A percentile compares a stretch with the other conserved stretches of the same genome.
Conservation (phyloP, 495 filamentous ascomycete species). For the Annulohypoxylon bovei region DNA sequence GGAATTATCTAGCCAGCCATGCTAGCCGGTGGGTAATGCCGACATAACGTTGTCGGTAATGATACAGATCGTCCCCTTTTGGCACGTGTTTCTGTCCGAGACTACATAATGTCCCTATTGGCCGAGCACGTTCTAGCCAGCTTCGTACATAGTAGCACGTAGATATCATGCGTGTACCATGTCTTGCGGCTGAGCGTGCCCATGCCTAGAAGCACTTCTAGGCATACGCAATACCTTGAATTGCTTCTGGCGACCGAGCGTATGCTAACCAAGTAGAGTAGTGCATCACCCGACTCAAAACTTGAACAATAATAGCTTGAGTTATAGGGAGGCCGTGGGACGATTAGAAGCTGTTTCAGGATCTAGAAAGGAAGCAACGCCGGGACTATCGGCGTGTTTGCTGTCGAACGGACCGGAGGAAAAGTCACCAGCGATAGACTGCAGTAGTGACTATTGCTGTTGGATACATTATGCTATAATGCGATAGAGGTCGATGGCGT, state of each 20-base stretch:
- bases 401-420: constrained; percentile 59
- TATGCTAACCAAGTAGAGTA: neutral
- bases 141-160: neutral
- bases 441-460: too few species aligned
- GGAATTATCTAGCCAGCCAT: neutral
- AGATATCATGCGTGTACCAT: neutral
- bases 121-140: neutral
- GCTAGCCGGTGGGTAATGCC: neutral
- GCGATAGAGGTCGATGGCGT: constrained; percentile 39
- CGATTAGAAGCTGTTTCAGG: constrained; percentile 50
- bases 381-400: constrained; percentile 57
- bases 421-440: constrained; percentile 50
- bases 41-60: neutral
- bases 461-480: too few species aligned
- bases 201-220: constrained; percentile 44
- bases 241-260: neutral
- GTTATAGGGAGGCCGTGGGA: constrained; percentile 65
- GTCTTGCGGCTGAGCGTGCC: neutral
- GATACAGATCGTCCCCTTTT: neutral
- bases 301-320: constrained; percentile 49
- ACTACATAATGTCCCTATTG: neutral
- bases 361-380: constrained; percentile 42
- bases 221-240: constrained; percentile 28
- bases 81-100: neutral
- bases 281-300: neutral